These are phyloP conservation scores for Schizophyllum commune DNA, from an alignment of 1,284 basidiomycete genomes.

Conservation along the genomic window DNA sequence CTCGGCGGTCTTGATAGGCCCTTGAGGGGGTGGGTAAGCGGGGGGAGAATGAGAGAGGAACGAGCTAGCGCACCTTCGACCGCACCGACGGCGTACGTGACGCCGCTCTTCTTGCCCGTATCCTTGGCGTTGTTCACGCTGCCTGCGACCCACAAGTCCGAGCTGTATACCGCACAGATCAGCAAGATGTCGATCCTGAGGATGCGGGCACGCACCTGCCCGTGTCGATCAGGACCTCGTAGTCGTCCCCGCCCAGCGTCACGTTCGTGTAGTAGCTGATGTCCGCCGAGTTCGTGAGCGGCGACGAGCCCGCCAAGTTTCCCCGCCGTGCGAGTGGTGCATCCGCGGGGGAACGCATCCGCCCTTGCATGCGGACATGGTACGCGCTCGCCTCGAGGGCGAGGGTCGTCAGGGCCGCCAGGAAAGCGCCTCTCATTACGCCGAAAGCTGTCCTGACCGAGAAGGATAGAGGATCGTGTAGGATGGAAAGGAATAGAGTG, in stretches of 20 bases:
- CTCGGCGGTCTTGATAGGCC: conserved; percentile 44
- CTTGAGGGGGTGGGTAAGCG: conserved; percentile 18
- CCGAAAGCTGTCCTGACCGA: not conserved
- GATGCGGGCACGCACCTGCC: conserved; percentile 42
- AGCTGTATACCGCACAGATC: conserved; percentile 22
- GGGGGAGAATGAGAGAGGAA: conserved; percentile 2
- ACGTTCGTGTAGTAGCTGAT: conserved; percentile 13
- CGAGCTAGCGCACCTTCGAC: conserved; percentile 32
- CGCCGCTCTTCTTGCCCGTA: conserved; percentile 33
- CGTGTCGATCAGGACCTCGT: conserved; percentile 48
- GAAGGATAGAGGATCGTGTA: not conserved
- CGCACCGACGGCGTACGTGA: conserved; percentile 44
- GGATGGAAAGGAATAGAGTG: not conserved
- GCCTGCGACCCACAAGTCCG: conserved; percentile 54
- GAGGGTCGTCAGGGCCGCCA: conserved; percentile 2
- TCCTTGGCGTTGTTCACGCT: conserved; percentile 32
- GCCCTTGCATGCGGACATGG: conserved; percentile 5
- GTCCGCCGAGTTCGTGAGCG: conserved; percentile 15
- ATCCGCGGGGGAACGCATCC: not conserved
- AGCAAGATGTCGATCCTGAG: not conserved
- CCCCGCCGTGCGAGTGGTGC: not conserved
- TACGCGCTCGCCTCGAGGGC: not conserved
- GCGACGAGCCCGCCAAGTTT: conserved; percentile 10
- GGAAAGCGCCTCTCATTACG: not conserved
- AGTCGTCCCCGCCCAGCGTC: conserved; percentile 8